Evolutionary conservation across 23 red algal species (phyloP), one percentile per base, ranked within the genome.

Genomic region (Chondrus crispus): DNA sequence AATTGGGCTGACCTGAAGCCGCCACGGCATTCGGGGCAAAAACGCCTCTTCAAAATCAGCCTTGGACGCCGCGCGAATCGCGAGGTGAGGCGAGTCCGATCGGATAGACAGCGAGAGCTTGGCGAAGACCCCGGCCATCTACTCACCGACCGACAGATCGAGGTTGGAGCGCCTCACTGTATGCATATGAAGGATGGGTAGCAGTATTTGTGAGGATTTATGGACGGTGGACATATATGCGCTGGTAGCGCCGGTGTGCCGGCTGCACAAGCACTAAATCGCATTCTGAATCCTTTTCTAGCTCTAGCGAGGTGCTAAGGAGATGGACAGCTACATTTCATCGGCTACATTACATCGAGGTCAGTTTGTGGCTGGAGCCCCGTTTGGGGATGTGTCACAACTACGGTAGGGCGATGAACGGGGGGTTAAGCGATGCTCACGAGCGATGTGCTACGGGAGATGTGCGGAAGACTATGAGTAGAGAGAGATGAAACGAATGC

Each of bases 61-160:
- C 71, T 93, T 89, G 42, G 83, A 86, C 18, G 77, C 80, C 18
- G 78, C 84, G 26, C 95, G 85, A 30, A 93, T 41, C 46, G 73
- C 69, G 1, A 68, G 71, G 57, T 80, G 49, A 22, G 77, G 81
- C 29, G 49, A 88, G 52, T 84, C 88, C 8, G 79, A 40, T 20
- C 68, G 82, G 62, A 98, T 89, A 91, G 84, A 94, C 12, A 87
- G 91, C 0, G 95, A 96, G 36, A 96, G 52, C 47, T 98, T 98
- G 11, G 90, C 95, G 8, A 98, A 51, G 9, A 98, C 85, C 28
- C 72, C 81, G 13, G 85, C 70, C 81, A 77, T 87, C 95, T 91
- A 98, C 36, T 90, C 82, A 36, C 85, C 87, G 30, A 84, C 88
- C 26, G 85, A 75, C 36, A 98, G 62, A 68, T 98, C 95, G 36